Percentiles rank a stretch among this genome's conserved stretches.
phyloP scores from a whole-genome alignment of 768 basidiomycete genomes.

The Phylloporus arenicola region DNA sequence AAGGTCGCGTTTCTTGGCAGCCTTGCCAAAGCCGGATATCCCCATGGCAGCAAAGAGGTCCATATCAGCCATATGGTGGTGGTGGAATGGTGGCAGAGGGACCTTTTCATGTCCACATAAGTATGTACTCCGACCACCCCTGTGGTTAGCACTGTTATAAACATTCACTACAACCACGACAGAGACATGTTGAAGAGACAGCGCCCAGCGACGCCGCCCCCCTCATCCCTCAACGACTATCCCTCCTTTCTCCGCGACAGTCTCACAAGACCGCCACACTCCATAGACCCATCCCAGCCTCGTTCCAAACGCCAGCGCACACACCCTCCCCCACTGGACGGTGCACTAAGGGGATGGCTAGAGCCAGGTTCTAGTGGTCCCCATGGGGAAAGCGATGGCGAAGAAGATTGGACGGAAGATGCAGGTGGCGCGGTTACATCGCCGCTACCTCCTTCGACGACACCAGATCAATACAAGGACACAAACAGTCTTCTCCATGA shows the following conservation, averaged over 20 bases:
- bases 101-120: conserved; percentile 4
- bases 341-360: conserved; percentile 45
- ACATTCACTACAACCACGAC: conserved; percentile 4
- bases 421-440: conserved; percentile 32
- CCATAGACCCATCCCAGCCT: conserved; percentile 18
- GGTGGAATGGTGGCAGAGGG: conserved; percentile 13
- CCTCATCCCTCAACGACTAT: conserved; percentile 26
- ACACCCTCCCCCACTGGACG: conserved; percentile 49
- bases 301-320: conserved; percentile 51
- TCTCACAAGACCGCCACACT: conserved; percentile 9
- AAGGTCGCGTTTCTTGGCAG: conserved; percentile 56
- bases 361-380: conserved; percentile 1
- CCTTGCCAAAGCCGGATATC: conserved; percentile 78
- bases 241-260: conserved; percentile 17
- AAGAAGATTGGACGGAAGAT: conserved; percentile 31
- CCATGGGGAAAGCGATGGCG: conserved; percentile 24
- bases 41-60: conserved; percentile 82
- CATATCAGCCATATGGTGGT: conserved; percentile 45
- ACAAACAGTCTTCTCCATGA: conserved; percentile 66
- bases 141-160: conserved; percentile 2
- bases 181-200: conserved; percentile 51
- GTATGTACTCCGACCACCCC: conserved; percentile 18
- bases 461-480: conserved; percentile 45
- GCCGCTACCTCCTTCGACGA: conserved; percentile 1
- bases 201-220: conserved; percentile 41